phyloP scores from a whole-genome alignment of 257 asterid genomes.

The Nicotiana tabacum region DNA sequence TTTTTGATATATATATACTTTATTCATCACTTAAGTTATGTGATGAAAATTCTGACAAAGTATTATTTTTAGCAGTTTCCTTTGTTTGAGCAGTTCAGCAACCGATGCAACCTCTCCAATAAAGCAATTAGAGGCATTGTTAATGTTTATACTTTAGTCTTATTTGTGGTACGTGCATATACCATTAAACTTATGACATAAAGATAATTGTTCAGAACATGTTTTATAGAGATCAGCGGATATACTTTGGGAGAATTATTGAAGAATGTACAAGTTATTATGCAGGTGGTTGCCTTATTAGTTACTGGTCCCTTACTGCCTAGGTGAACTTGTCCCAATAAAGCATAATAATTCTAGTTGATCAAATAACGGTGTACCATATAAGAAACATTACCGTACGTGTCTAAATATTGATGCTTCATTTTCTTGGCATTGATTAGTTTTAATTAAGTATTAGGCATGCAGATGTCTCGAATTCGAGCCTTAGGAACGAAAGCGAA shows the following conservation, averaged over 20 bases:
- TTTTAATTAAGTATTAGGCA: too few relatives aligned
- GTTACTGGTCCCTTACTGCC: not conserved
- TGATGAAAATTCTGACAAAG: not conserved
- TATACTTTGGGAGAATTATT: too few relatives aligned
- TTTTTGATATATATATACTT: not conserved
- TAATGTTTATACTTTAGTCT: not conserved
- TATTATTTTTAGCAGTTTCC: too few relatives aligned
- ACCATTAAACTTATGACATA: too few relatives aligned
- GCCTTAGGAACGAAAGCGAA: too few relatives aligned
- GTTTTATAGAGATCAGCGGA: not conserved
- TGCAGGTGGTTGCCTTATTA: not conserved
- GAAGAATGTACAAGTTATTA: too few relatives aligned
- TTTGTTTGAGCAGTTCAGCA: not conserved
- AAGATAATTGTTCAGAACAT: too few relatives aligned
- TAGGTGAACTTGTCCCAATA: not conserved
- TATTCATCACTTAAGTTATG: not conserved
- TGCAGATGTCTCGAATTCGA: too few relatives aligned
- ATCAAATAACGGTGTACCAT: not conserved
- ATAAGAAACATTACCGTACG: not conserved
- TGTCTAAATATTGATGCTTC: not conserved
- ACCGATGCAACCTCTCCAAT: not conserved
- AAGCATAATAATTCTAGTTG: not conserved
- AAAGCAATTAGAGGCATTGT: too few relatives aligned
- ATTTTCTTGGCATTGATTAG: not conserved
- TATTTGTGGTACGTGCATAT: not conserved